Base-by-base conservation (phyloP, 805 yeast species). In the Wickerhamomyces mucosus region DNA sequence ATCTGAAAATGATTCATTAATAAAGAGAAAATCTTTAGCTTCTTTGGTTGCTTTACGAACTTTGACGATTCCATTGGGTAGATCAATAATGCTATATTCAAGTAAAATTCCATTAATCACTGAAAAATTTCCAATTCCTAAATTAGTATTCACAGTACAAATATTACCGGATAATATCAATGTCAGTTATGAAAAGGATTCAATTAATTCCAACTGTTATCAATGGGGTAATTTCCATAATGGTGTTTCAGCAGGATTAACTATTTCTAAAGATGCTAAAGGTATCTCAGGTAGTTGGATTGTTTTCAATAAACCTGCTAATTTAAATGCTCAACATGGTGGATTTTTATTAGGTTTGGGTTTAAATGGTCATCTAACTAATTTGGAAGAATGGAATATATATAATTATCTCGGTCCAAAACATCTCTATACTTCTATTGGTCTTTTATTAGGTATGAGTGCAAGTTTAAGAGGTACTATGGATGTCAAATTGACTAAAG, bases 321-420 rank as follows among this genome's bases (percentile, higher is more conserved):
- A 59, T 5, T 52, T 81, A 20, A 75, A 73, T 42, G 70, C 95
- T 0, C 88, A 83, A 39, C 96, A 88, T 60, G 96, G 96, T 15
- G 99, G 99, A 0, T 86, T 92, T 43, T 56, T 92, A n/a, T 57
- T 85, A 14, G 98, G 96, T 0, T 61, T 92, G 17, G 99, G 99
- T 0, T 59, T 92, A 19, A 84, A 84, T 55, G 97, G 97, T 0
- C 95, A 88, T 50, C 58, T 92, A 45, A 75, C 70, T 35, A 65
- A 67, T 26, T 58, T 92, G 17, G 97, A 89, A 47, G 96, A 92
- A 53, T 92, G 97, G 96, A 96, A 88, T 50, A 81, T 89, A 19
- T 92, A 85, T 53, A 88, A 89, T 48, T 86, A 85, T 43, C 59
- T 92, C 32, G 94, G 95, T 0, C 94, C 95, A 1, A 88, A 92